Evolutionary conservation across 306 rosid genomes (phyloP).

Genomic region (Vicia faba): DNA sequence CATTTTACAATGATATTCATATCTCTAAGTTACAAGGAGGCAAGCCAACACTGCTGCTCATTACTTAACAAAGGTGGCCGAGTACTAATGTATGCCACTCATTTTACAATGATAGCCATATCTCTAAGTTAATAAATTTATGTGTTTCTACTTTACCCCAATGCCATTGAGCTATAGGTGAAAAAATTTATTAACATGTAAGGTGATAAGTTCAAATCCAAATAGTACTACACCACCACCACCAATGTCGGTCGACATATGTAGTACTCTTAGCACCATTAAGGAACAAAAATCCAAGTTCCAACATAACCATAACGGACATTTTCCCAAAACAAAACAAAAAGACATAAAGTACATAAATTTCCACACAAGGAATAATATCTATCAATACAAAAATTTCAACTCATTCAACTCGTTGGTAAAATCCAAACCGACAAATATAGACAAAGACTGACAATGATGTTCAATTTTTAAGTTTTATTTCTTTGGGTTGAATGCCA

Average conservation of each 20-base stretch:
- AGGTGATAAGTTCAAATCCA: too few species aligned
- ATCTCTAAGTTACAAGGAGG: not conserved
- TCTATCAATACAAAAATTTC: not conserved
- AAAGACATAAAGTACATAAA: not conserved
- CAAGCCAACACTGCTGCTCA: not conserved
- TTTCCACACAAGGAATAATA: not conserved
- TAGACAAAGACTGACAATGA: not conserved
- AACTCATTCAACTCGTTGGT: not conserved
- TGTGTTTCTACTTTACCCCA: too few species aligned
- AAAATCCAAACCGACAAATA: not conserved
- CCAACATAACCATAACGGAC: too few species aligned
- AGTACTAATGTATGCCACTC: not conserved
- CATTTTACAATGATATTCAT: not conserved
- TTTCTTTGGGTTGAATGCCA: not conserved
- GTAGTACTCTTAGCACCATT: too few species aligned
- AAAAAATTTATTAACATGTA: too few species aligned
- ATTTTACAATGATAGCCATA: not conserved
- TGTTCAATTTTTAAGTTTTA: not conserved
- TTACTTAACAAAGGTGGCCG: not conserved
- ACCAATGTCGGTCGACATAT: too few species aligned
- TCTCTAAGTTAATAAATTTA: not conserved
- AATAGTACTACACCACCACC: too few species aligned
- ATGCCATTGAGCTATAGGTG: too few species aligned
- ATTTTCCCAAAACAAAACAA: too few species aligned
- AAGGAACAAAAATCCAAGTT: too few species aligned